Evolutionary conservation across 768 basidiomycete species (phyloP).

Genomic region (Amanita molliuscula): DNA sequence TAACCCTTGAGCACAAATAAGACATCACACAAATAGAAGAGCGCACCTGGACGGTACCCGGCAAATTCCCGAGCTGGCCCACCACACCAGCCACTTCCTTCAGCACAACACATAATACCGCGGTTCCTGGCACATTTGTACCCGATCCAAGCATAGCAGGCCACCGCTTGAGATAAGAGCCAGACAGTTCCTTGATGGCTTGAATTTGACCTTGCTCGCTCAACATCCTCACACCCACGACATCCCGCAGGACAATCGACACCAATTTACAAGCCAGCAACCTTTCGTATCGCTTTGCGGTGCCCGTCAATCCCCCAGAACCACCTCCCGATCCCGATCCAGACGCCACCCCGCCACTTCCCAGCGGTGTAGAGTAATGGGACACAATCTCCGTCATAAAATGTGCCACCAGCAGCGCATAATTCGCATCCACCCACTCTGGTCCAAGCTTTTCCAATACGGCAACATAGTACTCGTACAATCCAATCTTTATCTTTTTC

Average conservation of each 20-base stretch:
- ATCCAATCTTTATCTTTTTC: slow-evolving; percentile 68
- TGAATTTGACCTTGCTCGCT: slow-evolving; percentile 90
- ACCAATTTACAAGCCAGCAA: slow-evolving; percentile 65
- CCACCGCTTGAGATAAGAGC: slow-evolving; percentile 80
- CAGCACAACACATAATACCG: slow-evolving; percentile 64
- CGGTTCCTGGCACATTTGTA: slow-evolving; percentile 42
- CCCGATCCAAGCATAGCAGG: slow-evolving; percentile 83
- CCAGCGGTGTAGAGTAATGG: slow-evolving; percentile 15
- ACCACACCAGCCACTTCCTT: slow-evolving; percentile 80
- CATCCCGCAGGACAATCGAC: slow-evolving; percentile 69
- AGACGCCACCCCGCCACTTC: background rate
- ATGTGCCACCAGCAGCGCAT: slow-evolving; percentile 68
- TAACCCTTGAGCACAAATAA: background rate
- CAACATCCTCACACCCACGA: slow-evolving; percentile 82
- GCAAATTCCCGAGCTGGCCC: slow-evolving; percentile 86
- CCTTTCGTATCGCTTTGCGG: slow-evolving; percentile 58
- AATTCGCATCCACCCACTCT: slow-evolving; percentile 74
- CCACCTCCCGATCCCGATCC: background rate
- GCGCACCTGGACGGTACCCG: slow-evolving; percentile 70
- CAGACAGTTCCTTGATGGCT: slow-evolving; percentile 81
- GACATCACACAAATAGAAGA: slow-evolving; percentile 7
- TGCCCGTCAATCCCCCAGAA: slow-evolving; percentile 25
- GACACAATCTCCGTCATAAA: slow-evolving; percentile 70
- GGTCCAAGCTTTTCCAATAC: slow-evolving; percentile 68
- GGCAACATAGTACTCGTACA: slow-evolving; percentile 83